Percentiles rank a stretch among this genome's conserved stretches.
Evolutionary conservation across 371 early-diverging fungal genomes (phyloP).

Genomic region (Lichtheimia hyalospora): DNA sequence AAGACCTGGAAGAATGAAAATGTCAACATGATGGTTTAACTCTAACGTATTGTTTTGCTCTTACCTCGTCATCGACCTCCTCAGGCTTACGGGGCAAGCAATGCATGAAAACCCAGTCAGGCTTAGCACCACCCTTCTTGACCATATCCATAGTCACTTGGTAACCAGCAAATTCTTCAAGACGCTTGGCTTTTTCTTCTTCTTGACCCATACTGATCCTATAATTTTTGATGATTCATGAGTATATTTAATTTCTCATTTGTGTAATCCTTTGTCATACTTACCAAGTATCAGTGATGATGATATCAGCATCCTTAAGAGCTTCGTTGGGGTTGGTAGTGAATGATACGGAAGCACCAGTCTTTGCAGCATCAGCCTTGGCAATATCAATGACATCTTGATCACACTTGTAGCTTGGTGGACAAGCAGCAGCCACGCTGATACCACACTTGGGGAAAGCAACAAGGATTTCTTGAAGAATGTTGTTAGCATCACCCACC

Average conservation of each 20-base stretch:
- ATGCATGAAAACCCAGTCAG: slow-evolving; percentile 95
- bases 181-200: slow-evolving; percentile 79
- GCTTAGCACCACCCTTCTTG: slow-evolving; percentile 71
- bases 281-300: slow-evolving; percentile 96
- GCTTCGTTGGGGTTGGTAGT: slow-evolving; percentile 77
- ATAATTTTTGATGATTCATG: neutral
- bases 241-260: neutral
- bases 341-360: slow-evolving; percentile 57
- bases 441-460: slow-evolving; percentile 89
- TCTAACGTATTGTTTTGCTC: neutral
- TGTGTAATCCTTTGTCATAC: neutral
- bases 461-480: slow-evolving; percentile 85
- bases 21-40: neutral
- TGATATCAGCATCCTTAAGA: slow-evolving; percentile 77
- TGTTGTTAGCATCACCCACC: slow-evolving; percentile 97
- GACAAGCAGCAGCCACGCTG: slow-evolving; percentile 82
- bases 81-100: slow-evolving; percentile 94
- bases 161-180: slow-evolving; percentile 85
- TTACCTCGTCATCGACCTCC: slow-evolving; percentile 92
- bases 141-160: slow-evolving; percentile 85
- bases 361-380: slow-evolving; percentile 44
- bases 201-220: slow-evolving; percentile 97
- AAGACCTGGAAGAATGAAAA: slow-evolving; percentile 62
- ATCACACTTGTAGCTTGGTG: slow-evolving; percentile 75
- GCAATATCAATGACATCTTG: slow-evolving; percentile 68